Evolutionary conservation across 2,329 filamentous ascomycete genomes (phyloP).

Genomic region (Cladophialophora psammophila): DNA sequence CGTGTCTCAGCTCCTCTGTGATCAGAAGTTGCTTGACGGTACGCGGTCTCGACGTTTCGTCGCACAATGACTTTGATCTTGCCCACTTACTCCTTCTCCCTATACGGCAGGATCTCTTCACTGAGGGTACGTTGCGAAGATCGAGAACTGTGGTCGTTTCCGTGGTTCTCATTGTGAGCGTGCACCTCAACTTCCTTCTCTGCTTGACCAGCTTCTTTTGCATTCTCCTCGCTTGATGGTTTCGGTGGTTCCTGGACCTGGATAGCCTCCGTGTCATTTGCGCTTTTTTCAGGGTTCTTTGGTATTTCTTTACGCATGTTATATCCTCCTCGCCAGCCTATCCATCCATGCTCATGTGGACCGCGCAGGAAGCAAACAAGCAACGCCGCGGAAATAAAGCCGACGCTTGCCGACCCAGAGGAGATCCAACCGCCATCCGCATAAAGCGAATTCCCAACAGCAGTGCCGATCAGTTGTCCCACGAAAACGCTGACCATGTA

Average conservation of each 20-base stretch:
- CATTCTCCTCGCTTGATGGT: constrained; percentile 3
- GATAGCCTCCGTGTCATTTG: constrained; percentile 14
- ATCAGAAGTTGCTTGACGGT: not conserved
- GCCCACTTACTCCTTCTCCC: constrained; percentile 19
- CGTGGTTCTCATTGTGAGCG: constrained; percentile 3
- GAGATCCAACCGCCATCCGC: constrained; percentile 63
- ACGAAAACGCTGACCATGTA: constrained; percentile 81
- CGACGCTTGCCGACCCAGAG: constrained; percentile 64
- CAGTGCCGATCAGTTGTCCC: constrained; percentile 75
- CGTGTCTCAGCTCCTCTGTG: not conserved
- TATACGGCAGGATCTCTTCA: constrained; percentile 19
- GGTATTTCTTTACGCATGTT: constrained; percentile 48
- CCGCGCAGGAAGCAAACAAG: constrained; percentile 58
- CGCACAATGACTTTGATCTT: not conserved
- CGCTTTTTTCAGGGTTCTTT: constrained; percentile 6
- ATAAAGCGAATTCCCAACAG: constrained; percentile 65
- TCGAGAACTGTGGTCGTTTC: constrained; percentile 13
- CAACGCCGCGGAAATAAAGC: constrained; percentile 60
- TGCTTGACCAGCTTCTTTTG: constrained; percentile 7
- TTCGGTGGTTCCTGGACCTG: constrained; percentile 9
- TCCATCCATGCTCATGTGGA: constrained; percentile 65
- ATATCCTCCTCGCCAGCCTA: constrained; percentile 68
- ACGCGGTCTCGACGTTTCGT: not conserved
- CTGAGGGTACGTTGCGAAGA: constrained; percentile 29
- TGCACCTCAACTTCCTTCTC: constrained; percentile 14